Base-by-base conservation (phyloP, 1,284 basidiomycete species). In the Limonomyces culmigenus region DNA sequence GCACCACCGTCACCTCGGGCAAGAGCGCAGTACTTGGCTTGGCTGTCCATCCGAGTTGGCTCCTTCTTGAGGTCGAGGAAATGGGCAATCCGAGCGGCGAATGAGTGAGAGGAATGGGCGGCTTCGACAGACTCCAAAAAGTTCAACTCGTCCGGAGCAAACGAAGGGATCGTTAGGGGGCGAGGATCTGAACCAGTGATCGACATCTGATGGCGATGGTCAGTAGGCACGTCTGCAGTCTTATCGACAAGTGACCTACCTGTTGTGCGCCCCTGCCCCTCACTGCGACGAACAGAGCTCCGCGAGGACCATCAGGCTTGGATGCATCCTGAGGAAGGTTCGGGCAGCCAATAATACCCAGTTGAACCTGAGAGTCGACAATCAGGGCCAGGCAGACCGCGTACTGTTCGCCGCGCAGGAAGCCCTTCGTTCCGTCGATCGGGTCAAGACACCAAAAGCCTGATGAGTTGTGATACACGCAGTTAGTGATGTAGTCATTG, bases 91-190 rank as follows among this genome's bases (percentile, higher is more conserved):
- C 66, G 67, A 30, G 73, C 71, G 51, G 85, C 91, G 48, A 88
- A 81, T 15, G 68, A 69, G 43, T 93, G 84, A 17, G 89, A 84
- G 2, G 88, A 83, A 53, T 98, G 95, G 1, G 78, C 83, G 2
- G 87, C 76, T 54, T 99, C 95, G 33, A 93, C 86, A 1, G 85
- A 91, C 59, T 97, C 93, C 45, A 97, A 75, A 57, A 95, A 74
- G 41, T 67, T 72, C 14, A 86, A 64, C 34, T 56, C 59, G 32
- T 63, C 63, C 13, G 60, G 57, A 21, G 52, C 45, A 42, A 62
- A 55, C 2, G 46, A 39, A 3, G 73, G 68, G 42, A 71, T 74
- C 20, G 39, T 47, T 30, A 80, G 52, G 12, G 58, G 58, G n/a
- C 47, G 54, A 3, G 65, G 60, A 21, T 61, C 47, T 11, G 52